Percentiles rank a stretch among this genome's conserved stretches.
These are phyloP conservation scores for Solanum aculeatissimum DNA, from an alignment of 305 asterid species.

Conservation along the genomic window DNA sequence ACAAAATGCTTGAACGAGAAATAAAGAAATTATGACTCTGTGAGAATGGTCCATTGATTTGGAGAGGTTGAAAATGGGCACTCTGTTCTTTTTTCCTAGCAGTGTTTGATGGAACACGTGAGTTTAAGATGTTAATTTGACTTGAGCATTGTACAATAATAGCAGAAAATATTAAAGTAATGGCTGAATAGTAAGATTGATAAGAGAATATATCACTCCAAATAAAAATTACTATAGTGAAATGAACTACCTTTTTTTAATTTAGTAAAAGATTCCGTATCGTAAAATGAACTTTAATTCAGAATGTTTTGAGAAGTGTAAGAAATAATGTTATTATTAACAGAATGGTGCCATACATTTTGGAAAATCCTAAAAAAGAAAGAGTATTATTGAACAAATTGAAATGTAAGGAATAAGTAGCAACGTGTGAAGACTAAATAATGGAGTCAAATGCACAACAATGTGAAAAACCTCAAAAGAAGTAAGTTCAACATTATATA, in stretches of 20 bases:
- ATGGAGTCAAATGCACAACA: background rate
- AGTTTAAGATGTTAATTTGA: background rate
- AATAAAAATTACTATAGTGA: background rate
- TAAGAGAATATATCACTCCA: background rate
- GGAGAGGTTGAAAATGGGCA: background rate
- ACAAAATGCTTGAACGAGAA: background rate
- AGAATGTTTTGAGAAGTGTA: background rate
- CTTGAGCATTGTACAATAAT: background rate
- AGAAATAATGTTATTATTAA: background rate
- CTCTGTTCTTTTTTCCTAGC: background rate
- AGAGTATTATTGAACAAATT: background rate
- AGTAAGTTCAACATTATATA: background rate
- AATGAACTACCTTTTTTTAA: background rate
- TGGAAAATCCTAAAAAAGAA: background rate
- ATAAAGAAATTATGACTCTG: background rate
- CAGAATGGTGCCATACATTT: background rate
- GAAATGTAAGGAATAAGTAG: background rate
- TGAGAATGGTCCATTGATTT: background rate
- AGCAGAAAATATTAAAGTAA: background rate
- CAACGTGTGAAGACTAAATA: background rate
- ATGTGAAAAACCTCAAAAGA: background rate
- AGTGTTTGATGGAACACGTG: background rate
- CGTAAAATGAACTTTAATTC: background rate
- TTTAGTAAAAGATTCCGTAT: background rate
- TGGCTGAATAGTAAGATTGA: background rate